Conservation (phyloP, 2,329 filamentous ascomycete species). For the Pyrenophora seminiperda region DNA sequence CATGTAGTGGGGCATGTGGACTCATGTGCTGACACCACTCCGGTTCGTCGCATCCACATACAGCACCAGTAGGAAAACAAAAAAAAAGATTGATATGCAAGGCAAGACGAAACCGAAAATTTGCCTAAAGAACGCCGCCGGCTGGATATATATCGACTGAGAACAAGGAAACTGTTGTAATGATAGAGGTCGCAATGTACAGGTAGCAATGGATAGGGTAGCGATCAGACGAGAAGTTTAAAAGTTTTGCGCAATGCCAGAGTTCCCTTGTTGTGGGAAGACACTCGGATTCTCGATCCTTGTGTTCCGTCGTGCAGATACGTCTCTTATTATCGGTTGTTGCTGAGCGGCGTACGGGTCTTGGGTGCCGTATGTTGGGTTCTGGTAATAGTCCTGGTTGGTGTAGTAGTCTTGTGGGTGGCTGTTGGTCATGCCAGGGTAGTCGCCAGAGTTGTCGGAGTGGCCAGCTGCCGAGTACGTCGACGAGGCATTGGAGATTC, state of each 20-base stretch:
- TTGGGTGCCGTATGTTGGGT: constrained; percentile 61
- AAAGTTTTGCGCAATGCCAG: constrained; percentile 97
- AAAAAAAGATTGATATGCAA: constrained; percentile 11
- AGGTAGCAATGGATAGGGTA: constrained; percentile 14
- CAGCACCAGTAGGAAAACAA: constrained; percentile 6
- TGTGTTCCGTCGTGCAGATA: constrained; percentile 88
- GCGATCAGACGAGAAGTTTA: constrained; percentile 50
- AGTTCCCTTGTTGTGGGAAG: constrained; percentile 86
- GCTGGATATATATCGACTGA: constrained; percentile 18
- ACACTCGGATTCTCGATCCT: constrained; percentile 90
- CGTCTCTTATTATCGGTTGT: constrained; percentile 89
- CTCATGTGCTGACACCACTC: constrained; percentile 6
- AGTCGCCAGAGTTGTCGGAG: constrained; percentile 68
- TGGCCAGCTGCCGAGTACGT: constrained; percentile 83
- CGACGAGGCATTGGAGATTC: constrained; percentile 93
- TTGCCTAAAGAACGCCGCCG: constrained; percentile 14
- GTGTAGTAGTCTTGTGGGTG: constrained; percentile 59
- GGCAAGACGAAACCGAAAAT: constrained; percentile 6
- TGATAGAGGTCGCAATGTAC: constrained; percentile 23
- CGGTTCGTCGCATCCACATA: constrained; percentile 15
- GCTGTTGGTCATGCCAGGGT: constrained; percentile 53
- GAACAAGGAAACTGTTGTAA: constrained; percentile 6
- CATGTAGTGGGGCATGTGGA: constrained; percentile 15
- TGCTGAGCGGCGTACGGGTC: constrained; percentile 59
- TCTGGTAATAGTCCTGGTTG: constrained; percentile 61